Evolutionary conservation across 352 stramenopile genomes (phyloP).

Genomic region (Thraustotheca clavata): DNA sequence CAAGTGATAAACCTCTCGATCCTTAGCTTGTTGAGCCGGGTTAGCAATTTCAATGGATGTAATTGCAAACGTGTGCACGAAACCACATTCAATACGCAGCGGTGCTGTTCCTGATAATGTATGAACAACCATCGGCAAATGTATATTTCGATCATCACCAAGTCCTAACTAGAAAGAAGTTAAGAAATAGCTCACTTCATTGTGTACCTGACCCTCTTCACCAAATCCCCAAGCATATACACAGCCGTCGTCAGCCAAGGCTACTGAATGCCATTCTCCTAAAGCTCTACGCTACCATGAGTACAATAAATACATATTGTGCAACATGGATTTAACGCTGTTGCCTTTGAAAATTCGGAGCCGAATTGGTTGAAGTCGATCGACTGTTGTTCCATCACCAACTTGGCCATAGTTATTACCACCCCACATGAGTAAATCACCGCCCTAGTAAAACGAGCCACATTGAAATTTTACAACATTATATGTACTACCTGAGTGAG

Average conservation of each 20-base stretch:
- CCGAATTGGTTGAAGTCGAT: constrained; percentile 32
- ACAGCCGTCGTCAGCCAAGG: constrained; percentile 39
- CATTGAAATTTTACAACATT: not conserved
- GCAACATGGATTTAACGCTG: constrained; percentile 23
- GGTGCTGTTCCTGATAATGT: constrained; percentile 46
- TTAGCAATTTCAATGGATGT: constrained; percentile 44
- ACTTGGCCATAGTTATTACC: constrained; percentile 49
- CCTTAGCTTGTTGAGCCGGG: constrained; percentile 3
- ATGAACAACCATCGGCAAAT: constrained; percentile 40
- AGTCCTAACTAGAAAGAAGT: not conserved
- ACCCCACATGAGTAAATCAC: constrained; percentile 54
- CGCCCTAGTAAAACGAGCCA: constrained; percentile 9
- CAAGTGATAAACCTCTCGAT: not conserved
- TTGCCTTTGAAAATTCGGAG: constrained; percentile 38
- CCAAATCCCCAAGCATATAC: constrained; percentile 63
- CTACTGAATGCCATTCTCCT: constrained; percentile 65
- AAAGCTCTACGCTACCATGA: constrained; percentile 30
- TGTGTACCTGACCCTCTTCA: constrained; percentile 49
- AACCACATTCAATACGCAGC: constrained; percentile 43
- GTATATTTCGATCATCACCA: constrained; percentile 31
- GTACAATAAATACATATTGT: not conserved
- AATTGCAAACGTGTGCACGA: constrained; percentile 55
- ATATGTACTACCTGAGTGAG: constrained; percentile 23
- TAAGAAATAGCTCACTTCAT: not conserved
- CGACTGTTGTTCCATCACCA: constrained; percentile 32